Evolutionary conservation across 179 eudicot genomes (phyloP), one percentile per base, ranked within the genome.

Genomic region (Beta corolliflora): DNA sequence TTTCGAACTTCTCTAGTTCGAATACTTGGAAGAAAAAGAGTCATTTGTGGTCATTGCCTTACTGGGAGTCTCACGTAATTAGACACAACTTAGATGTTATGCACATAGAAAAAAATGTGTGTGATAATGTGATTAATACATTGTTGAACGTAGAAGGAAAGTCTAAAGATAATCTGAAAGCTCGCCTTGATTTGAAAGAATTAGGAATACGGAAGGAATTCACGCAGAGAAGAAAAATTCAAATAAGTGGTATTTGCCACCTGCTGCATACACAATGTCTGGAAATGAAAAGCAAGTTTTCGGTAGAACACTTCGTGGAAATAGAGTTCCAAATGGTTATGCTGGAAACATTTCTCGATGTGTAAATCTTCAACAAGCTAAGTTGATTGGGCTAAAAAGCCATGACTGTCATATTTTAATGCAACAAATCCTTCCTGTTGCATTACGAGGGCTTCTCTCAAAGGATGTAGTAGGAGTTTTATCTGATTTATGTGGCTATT

Each of bases 301-400:
- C 59, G 6, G 15, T 12, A 55, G 36, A 25, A 65, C 69, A 3
- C 44, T 65, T 25, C 44, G 8, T 2, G 69, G 11, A 4, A 65
- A 23, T 14, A 65, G 9, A 65, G 69, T 65, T 29, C 69, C 69
- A 2, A 65, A 65, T 29, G 69, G 69, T 25, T 65, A 65, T 29
- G 41, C 69, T 2, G 10, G 41, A 1, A 65, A 65, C 29, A 65
- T 65, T 9, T 25, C 44, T 25, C 11, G 69, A 25, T 65, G 15
- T 65, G 69, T 65, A 3, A 65, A 65, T 65, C 16, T 25, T 23
- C 16, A 65, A 29, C 41, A 65, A 65, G 7, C 44, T 14, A 65
- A 65, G 11, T 29, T 65, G 69, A 9, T 65, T 65, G 69, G 69
- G 44, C 69, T 65, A 25, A 65, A 65, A 65, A 25, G 69, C 36